Percentiles rank a stretch among this genome's conserved stretches.
Conservation (phyloP, 2,329 filamentous ascomycete genomes). For the Apiospora marii region DNA sequence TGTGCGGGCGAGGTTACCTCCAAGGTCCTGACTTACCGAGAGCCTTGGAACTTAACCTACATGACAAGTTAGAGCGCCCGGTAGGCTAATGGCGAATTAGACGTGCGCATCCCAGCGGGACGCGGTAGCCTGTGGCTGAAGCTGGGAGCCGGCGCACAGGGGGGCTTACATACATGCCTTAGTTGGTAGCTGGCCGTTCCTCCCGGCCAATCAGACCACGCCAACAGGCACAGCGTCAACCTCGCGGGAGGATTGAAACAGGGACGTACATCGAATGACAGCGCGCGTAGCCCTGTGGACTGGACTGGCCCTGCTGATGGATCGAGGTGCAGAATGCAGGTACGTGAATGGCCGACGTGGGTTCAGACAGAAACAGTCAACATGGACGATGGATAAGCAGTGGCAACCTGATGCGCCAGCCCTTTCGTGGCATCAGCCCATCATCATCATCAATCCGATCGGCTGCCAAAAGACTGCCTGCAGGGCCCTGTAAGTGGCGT, state of each 20-base stretch:
- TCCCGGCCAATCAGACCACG: slow-evolving; percentile 9
- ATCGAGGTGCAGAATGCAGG: background rate
- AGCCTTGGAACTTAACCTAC: background rate
- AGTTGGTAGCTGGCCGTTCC: background rate
- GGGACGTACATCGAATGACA: slow-evolving; percentile 4
- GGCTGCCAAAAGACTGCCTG: background rate
- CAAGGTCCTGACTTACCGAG: slow-evolving; percentile 12
- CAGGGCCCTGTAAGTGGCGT: background rate
- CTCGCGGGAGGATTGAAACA: slow-evolving; percentile 16
- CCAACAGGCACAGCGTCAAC: slow-evolving; percentile 6
- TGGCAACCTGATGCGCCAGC: slow-evolving; percentile 15
- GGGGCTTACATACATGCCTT: background rate
- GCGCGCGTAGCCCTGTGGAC: slow-evolving; percentile 5
- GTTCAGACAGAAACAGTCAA: background rate
- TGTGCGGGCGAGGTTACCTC: slow-evolving; percentile 5
- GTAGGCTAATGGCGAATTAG: slow-evolving; percentile 17
- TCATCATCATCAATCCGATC: background rate
- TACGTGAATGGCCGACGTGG: background rate
- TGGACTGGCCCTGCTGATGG: background rate
- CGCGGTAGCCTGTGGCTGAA: slow-evolving; percentile 11
- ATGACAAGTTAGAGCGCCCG: background rate
- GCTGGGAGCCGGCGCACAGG: background rate
- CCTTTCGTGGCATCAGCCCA: slow-evolving; percentile 16
- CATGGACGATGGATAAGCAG: background rate
- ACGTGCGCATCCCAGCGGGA: slow-evolving; percentile 6